phyloP scores from a whole-genome alignment of 345 rosid species.

The Acer yangbiense region DNA sequence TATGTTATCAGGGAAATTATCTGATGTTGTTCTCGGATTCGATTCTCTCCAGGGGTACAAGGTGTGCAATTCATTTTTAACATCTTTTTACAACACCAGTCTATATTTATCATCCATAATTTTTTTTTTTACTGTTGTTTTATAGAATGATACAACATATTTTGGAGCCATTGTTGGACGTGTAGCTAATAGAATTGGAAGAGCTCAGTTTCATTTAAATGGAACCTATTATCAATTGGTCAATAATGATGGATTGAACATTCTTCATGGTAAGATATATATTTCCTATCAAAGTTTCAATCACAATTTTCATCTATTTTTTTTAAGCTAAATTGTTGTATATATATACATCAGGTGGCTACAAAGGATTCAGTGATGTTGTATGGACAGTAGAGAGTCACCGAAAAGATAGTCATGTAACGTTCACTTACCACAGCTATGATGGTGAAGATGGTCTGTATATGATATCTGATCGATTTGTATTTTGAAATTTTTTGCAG shows the following conservation, averaged over 20 bases:
- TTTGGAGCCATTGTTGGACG: conserved; percentile 89
- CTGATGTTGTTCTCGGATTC: conserved; percentile 60
- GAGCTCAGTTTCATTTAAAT: conserved; percentile 60
- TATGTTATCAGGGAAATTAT: conserved; percentile 43
- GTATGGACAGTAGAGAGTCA: conserved; percentile 58
- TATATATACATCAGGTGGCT: conserved; percentile 53
- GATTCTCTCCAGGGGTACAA: conserved; percentile 41
- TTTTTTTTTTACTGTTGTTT: not conserved
- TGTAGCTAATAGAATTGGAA: conserved; percentile 79
- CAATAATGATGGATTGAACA: conserved; percentile 73
- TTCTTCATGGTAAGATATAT: conserved; percentile 61
- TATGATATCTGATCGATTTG: not conserved
- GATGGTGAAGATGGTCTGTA: conserved; percentile 73
- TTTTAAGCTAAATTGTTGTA: not conserved
- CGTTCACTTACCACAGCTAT: conserved; percentile 61
- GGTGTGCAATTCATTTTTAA: conserved; percentile 39
- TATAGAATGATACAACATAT: conserved; percentile 65
- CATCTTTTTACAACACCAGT: no score
- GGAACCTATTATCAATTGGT: conserved; percentile 55
- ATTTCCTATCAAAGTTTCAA: not conserved
- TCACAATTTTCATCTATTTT: no score
- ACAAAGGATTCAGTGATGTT: conserved; percentile 64
- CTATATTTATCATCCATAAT: no score
- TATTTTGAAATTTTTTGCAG: not conserved
- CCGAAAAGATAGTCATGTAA: conserved; percentile 39